Base-by-base conservation (phyloP, 1,139 yeast species). In the Pichia sp. region DNA sequence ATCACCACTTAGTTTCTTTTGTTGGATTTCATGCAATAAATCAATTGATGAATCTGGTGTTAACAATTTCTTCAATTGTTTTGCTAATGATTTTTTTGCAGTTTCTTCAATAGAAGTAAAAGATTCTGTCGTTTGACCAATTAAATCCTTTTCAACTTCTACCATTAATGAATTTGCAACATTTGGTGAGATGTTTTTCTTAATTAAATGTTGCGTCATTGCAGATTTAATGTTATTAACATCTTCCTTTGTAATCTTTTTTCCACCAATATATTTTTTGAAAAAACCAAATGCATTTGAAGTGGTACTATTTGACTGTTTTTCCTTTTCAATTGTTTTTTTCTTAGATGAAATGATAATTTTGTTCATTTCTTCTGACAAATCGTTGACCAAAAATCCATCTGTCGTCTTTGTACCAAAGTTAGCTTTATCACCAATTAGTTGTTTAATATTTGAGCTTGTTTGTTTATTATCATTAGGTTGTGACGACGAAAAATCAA, bases 11-110 rank as follows among this genome's bases (percentile, higher is more conserved):
- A 68, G 65, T 38, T 74, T 70, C 50, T 71, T 73, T 45, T 72
- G 70, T 64, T 87, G 87, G 53, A 93, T 87, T 62, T 90, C 96
- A 60, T 88, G 87, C 33, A 93, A 74, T 55, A 93, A 73, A 65
- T 93, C 96, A 0, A 93, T 83, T 1, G 97, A 89, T 1, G 95
- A 89, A 58, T 91, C 88, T 14, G 99, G 99, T 0, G 99, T 91
- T 57, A 93, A 73, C 46, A 91, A 81, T 62, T 87, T 85, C 46
- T 91, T 83, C 50, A 93, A 73, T 49, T 93, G 91, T 42, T 82
- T 87, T 1, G 82, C 79, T 66, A 93, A 74, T 3, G 96, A 79
- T 45, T 78, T 78, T 58, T 83, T 76, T 10, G 84, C 86, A 1
- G 86, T 78, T 29, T 75, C 72, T 52, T 79, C 81, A 0, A 78